phyloP scores from a whole-genome alignment of 345 rosid genomes.

The Punica granatum region DNA sequence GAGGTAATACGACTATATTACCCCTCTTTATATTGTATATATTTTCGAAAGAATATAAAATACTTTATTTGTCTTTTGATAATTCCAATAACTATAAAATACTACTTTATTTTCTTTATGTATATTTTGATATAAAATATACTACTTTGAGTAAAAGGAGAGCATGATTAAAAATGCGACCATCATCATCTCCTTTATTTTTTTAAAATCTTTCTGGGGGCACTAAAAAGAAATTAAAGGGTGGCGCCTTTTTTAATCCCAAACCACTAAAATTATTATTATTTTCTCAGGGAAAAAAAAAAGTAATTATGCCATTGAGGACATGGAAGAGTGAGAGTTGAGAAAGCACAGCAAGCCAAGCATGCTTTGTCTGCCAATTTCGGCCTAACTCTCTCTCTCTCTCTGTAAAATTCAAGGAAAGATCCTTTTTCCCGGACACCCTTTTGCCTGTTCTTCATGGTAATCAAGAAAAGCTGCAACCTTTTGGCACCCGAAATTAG shows the following conservation, averaged over 20 bases:
- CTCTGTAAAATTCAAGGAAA: neutral
- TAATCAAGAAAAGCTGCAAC: slow-evolving; percentile 1
- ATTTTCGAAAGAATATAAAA: too few relatives aligned
- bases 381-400: slow-evolving; percentile 8
- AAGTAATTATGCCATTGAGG: slow-evolving; percentile 5
- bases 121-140: neutral
- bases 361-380: slow-evolving; percentile 52
- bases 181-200: neutral
- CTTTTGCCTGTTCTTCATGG: slow-evolving; percentile 2
- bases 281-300: neutral
- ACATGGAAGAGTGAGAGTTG: neutral
- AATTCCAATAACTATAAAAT: too few relatives aligned
- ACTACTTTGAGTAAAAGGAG: neutral
- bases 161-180: neutral
- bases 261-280: neutral
- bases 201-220: neutral
- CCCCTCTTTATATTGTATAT: too few relatives aligned
- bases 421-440: neutral
- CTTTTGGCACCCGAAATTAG: neutral
- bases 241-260: neutral
- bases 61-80: too few relatives aligned
- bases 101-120: too few relatives aligned
- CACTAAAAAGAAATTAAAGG: too few relatives aligned
- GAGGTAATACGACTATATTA: too few relatives aligned
- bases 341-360: slow-evolving; percentile 1